Percentiles rank a stretch among this genome's conserved stretches.
phyloP scores from a whole-genome alignment of 2,329 filamentous ascomycete genomes.

The Diaporthe helianthi region DNA sequence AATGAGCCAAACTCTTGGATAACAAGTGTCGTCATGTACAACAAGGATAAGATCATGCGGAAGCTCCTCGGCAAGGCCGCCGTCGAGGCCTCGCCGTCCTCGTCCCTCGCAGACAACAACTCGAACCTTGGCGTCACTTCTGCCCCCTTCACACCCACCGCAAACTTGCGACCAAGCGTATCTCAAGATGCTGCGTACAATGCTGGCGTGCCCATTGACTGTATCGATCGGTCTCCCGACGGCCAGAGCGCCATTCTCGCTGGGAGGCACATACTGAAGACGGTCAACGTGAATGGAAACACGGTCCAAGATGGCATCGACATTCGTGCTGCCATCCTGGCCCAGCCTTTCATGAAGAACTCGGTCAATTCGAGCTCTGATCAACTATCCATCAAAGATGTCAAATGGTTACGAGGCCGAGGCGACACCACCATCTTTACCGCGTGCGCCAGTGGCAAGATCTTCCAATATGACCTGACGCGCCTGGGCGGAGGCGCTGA shows the following conservation, averaged over 20 bases:
- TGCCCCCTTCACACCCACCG: slow-evolving; percentile 47
- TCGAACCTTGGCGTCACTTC: slow-evolving; percentile 49
- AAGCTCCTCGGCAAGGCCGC: slow-evolving; percentile 64
- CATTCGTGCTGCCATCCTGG: slow-evolving; percentile 61
- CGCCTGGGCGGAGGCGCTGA: slow-evolving; percentile 53
- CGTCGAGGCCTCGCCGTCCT: slow-evolving; percentile 54
- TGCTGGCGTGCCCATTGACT: slow-evolving; percentile 60
- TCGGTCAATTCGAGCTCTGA: slow-evolving; percentile 53
- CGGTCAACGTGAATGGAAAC: slow-evolving; percentile 61
- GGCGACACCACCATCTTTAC: slow-evolving; percentile 64
- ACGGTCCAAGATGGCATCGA: slow-evolving; percentile 64
- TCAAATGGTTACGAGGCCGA: slow-evolving; percentile 60
- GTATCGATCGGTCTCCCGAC: slow-evolving; percentile 65
- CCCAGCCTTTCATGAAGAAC: slow-evolving; percentile 54
- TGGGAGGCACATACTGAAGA: slow-evolving; percentile 68
- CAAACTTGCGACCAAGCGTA: slow-evolving; percentile 57
- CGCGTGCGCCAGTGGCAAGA: slow-evolving; percentile 68
- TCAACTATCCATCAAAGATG: slow-evolving; percentile 69
- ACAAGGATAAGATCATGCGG: slow-evolving; percentile 64
- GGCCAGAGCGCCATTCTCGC: slow-evolving; percentile 63
- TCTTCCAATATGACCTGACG: slow-evolving; percentile 68
- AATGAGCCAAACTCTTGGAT: slow-evolving; percentile 36
- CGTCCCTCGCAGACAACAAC: slow-evolving; percentile 43
- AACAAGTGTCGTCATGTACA: slow-evolving; percentile 52
- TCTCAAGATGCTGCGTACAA: slow-evolving; percentile 63